Conservation (phyloP, 495 filamentous ascomycete species). For the Terfezia boudieri region DNA sequence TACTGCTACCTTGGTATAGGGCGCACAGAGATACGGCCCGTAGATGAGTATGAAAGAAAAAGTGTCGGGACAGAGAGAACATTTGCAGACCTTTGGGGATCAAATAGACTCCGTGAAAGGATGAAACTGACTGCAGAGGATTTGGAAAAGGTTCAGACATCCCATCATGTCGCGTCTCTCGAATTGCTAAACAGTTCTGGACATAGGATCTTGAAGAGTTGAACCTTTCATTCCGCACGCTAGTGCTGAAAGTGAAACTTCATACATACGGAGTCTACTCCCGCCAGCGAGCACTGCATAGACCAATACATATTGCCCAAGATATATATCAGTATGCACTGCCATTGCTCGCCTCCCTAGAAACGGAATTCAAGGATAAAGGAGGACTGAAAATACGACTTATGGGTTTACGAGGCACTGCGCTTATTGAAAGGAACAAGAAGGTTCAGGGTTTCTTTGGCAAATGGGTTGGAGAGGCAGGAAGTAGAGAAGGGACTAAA, state of each 20-base stretch:
- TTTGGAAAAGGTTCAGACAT: conserved; percentile 46
- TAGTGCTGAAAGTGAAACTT: conserved; percentile 81
- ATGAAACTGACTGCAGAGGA: conserved; percentile 62
- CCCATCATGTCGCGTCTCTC: background rate
- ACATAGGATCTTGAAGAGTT: background rate
- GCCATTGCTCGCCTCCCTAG: conserved; percentile 68
- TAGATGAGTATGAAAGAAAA: conserved; percentile 77
- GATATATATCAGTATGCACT: conserved; percentile 64
- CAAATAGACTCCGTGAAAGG: conserved; percentile 48
- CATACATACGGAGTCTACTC: conserved; percentile 85
- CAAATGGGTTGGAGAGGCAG: conserved; percentile 8
- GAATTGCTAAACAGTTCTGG: background rate
- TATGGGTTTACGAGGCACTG: conserved; percentile 72
- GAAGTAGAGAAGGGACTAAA: conserved; percentile 6
- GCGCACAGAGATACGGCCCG: conserved; percentile 66
- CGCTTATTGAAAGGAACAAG: conserved; percentile 59
- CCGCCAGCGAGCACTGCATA: conserved; percentile 50
- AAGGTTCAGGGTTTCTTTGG: conserved; percentile 43
- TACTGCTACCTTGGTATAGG: conserved; percentile 71
- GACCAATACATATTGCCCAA: conserved; percentile 46
- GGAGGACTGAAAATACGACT: conserved; percentile 51
- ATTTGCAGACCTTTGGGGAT: conserved; percentile 39
- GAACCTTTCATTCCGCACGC: conserved; percentile 29
- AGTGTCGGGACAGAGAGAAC: conserved; percentile 68
- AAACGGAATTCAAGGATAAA: conserved; percentile 49